A percentile compares a stretch with the other conserved stretches of the same genome.
Conservation (phyloP, 2,329 filamentous ascomycete species). For the Diaporthe destruens region DNA sequence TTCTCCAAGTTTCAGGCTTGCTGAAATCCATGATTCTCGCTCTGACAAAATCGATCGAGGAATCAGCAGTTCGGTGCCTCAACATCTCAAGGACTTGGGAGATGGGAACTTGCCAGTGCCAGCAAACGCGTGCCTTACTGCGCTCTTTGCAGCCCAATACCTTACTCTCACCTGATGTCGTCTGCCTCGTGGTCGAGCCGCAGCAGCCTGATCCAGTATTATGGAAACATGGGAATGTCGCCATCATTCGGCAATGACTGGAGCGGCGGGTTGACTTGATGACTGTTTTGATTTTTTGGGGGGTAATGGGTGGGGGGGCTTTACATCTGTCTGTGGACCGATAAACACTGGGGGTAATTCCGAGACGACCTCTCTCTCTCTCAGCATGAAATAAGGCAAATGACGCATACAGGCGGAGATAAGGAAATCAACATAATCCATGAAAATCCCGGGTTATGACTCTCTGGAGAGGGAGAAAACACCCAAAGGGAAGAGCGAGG, state of each 20-base stretch:
- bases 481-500: constrained; percentile 29
- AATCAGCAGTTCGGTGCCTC: background rate
- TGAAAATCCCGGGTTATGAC: constrained; percentile 40
- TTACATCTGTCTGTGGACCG: constrained; percentile 42
- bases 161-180: constrained; percentile 1
- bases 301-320: constrained; percentile 36
- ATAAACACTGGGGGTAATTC: constrained; percentile 43
- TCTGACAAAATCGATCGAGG: background rate
- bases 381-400: constrained; percentile 42
- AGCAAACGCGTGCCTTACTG: background rate
- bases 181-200: constrained; percentile 4
- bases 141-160: background rate
- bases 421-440: constrained; percentile 43
- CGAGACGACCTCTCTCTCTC: constrained; percentile 40
- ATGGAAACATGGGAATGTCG: background rate
- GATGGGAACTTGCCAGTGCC: constrained; percentile 12
- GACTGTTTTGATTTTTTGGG: constrained; percentile 43
- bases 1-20: background rate
- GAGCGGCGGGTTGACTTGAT: constrained; percentile 34
- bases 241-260: constrained; percentile 24
- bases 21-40: background rate
- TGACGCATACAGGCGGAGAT: constrained; percentile 42
- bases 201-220: constrained; percentile 1
- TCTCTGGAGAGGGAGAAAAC: constrained; percentile 35
- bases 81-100: background rate